Evolutionary conservation across 1,139 yeast species (phyloP).

Genomic region (Saccharomyces hybrid): DNA sequence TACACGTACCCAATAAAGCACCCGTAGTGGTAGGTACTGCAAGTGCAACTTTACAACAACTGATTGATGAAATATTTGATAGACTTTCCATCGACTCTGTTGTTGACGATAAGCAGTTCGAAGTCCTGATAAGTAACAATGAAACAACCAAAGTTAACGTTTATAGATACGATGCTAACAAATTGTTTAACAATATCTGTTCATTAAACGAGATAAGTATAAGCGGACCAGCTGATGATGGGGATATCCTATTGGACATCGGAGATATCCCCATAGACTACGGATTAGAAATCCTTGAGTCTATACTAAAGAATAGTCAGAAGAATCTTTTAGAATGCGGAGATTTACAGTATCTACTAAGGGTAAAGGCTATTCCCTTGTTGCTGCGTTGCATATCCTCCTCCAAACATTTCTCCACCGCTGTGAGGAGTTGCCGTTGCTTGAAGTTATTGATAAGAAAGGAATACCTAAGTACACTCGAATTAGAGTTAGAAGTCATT

Average conservation of each 20-base stretch:
- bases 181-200: slow-evolving; percentile 66
- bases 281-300: slow-evolving; percentile 75
- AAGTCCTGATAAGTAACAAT: slow-evolving; percentile 41
- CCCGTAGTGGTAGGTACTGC: slow-evolving; percentile 76
- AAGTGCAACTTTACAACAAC: slow-evolving; percentile 83
- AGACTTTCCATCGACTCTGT: slow-evolving; percentile 31
- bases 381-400: slow-evolving; percentile 60
- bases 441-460: slow-evolving; percentile 52
- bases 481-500: slow-evolving; percentile 74
- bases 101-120: slow-evolving; percentile 21
- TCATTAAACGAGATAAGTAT: slow-evolving; percentile 44
- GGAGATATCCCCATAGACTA: slow-evolving; percentile 56
- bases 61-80: slow-evolving; percentile 70
- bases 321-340: slow-evolving; percentile 47
- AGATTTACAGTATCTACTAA: slow-evolving; percentile 58
- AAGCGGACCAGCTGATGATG: slow-evolving; percentile 30
- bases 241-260: slow-evolving; percentile 39
- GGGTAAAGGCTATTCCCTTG: slow-evolving; percentile 67
- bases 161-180: slow-evolving; percentile 59
- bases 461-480: slow-evolving; percentile 50
- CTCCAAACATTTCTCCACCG: slow-evolving; percentile 54
- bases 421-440: slow-evolving; percentile 68
- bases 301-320: slow-evolving; percentile 47
- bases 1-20: slow-evolving; percentile 62
- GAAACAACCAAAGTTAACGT: slow-evolving; percentile 40